These are phyloP conservation scores for Exophiala dermatitidis DNA, from an alignment of 2,329 filamentous ascomycete species.

Conservation along the genomic window DNA sequence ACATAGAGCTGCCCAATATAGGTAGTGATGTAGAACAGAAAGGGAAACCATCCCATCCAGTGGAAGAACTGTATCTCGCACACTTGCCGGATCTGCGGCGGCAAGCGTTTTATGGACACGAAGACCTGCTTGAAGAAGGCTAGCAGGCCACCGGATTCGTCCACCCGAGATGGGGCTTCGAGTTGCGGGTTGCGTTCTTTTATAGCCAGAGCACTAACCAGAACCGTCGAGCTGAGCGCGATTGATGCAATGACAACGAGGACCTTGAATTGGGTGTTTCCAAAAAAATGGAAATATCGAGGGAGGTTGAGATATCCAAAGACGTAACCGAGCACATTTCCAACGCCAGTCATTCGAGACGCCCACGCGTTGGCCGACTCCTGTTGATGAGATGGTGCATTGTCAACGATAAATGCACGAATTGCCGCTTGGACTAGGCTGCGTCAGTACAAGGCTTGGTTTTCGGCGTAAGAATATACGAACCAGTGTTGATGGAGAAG, in stretches of 20 bases:
- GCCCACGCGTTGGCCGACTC: conserved; percentile 93
- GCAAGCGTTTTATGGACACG: conserved; percentile 67
- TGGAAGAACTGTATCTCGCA: conserved; percentile 78
- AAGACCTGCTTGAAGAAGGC: conserved; percentile 74
- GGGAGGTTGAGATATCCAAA: conserved; percentile 79
- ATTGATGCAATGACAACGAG: conserved; percentile 79
- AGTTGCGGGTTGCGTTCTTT: conserved; percentile 72
- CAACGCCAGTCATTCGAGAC: conserved; percentile 73
- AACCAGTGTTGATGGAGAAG: conserved; percentile 88
- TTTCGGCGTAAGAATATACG: conserved; percentile 27
- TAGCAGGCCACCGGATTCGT: conserved; percentile 53
- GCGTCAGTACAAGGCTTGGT: conserved; percentile 10
- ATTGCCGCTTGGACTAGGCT: conserved; percentile 74
- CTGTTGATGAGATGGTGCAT: conserved; percentile 85
- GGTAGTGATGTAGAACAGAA: conserved; percentile 90
- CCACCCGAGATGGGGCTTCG: conserved; percentile 55
- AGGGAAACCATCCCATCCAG: conserved; percentile 94
- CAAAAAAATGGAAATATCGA: conserved; percentile 67
- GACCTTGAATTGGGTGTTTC: conserved; percentile 85
- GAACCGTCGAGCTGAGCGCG: conserved; percentile 60
- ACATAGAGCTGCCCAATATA: conserved; percentile 92
- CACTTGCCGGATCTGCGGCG: conserved; percentile 73
- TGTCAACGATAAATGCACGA: conserved; percentile 87
- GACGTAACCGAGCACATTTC: conserved; percentile 85
- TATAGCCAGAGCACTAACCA: conserved; percentile 62